Base-by-base conservation (phyloP, 192 early-diverging fungal species). In the Backusella luteola region DNA sequence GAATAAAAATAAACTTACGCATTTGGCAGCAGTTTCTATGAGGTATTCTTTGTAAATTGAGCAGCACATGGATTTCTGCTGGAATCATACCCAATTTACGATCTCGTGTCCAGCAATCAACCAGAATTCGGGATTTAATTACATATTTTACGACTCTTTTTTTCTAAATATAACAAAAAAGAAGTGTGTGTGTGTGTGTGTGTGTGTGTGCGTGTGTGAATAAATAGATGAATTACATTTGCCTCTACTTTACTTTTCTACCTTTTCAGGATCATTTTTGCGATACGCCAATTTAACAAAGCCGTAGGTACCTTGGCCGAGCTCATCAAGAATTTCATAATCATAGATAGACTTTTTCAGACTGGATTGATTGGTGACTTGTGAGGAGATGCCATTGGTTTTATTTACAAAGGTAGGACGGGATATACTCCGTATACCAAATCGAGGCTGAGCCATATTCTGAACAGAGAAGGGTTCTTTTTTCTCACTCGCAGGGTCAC, bases 261-360 rank as follows among this genome's bases (percentile, higher is more conserved):
- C 88, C 75, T 84, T 74, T 70, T 81, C 71, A 12, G 75, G 77
- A 79, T 90, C 89, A 21, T 66, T 67, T 49, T 84, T 87, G 46
- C 88, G 77, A 23, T 73, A 71, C 14, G 85, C 91, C 7, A 86
- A 76, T 41, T 87, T 82, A 29, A 94, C 93, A 63, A 88, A 81
- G 8, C 90, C 91, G 71, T 91, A 93, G 8, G 91, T 89, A 17
- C 92, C 93, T 73, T 84, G 79, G 15, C 93, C 93, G 6, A 94
- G 78, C 0, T 75, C 76, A 39, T 85, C 82, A 2, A 91, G 56
- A 52, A 89, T 87, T 19, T 86, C 80, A 76, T 86, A 93, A 70
- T 92, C 90, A 23, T 84, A 63, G 63, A 91, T 85, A 15, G 23
- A 15, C 34, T 69, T 35, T 21, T 36, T 69, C 71, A 44, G 42